Evolutionary conservation across 257 asterid species (phyloP), one percentile per base, ranked within the genome.

Genomic region (Rauvolfia tetraphylla): DNA sequence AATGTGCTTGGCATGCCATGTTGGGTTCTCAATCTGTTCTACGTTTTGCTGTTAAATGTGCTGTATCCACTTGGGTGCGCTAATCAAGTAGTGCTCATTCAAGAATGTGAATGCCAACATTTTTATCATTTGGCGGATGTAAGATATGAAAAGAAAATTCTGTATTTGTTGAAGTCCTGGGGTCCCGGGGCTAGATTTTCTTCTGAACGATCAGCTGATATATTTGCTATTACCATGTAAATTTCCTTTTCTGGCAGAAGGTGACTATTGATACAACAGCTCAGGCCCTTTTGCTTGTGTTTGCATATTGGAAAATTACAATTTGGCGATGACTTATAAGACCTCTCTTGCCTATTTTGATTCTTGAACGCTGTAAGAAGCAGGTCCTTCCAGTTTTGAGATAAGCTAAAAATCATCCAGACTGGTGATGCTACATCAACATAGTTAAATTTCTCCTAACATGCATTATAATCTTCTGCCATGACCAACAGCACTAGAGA

Each of bases 401-500:
- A 57, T 0, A 57, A 38, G 39, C 11, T 31, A 27, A 59, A 27
- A 1, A n/a, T 59, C 14, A 23, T 27, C 36, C 18, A 36, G 5
- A 49, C 15, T 31, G 18, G n/a, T 33, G 9, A 31, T 33, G 41
- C 33, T 36, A 41, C 70, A 18, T 63, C 69, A 15, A 33, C 44
- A 33, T 31, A 14, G 17, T 17, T 33, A 17, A 33, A 62, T 2
- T 65, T 8, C 57, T 41, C 71, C 87, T 85, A 90, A 63, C 88
- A 80, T 76, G 89, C 89, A 14, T 78, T 85, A 48, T 93, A 95
- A 68, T 86, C 85, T 85, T 95, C 97, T 29, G 97, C 90, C 95
- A 93, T 93, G 81, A 95, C 86, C 87, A 93, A 81, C n/a, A 91
- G 90, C 79, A 90, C 83, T 33, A 93, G 90, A 5, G 99, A 87